Evolutionary conservation across 139 green algal species (phyloP), one percentile per base, ranked within the genome.

Genomic region (Dunaliella primolecta): DNA sequence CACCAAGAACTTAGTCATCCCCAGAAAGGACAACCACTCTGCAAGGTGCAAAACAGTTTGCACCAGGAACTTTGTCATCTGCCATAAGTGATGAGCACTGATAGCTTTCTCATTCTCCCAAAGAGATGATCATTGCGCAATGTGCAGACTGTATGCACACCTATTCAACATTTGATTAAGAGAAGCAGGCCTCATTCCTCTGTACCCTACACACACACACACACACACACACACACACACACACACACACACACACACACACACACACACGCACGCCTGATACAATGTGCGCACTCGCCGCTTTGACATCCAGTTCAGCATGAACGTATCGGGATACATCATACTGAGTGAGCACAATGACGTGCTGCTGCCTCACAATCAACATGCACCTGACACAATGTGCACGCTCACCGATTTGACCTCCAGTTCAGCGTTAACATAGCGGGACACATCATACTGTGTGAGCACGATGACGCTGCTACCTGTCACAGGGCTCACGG

Each of bases 221-320:
- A 64, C 46, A 64, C 46, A 33, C 72, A 78, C 72, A 78, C 30
- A 33, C 72, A 78, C 72, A 80, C 75, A 80, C 75, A 36, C 31
- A 34, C 75, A 80, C 30, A 25, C 15, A 34, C 30, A 36, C 30
- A 35, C 75, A 36, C 75, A 36, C 30, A 35, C 75, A 34, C 75
- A 78, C 29, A 36, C 72, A 36, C 72, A 36, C 30, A 56, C 21
- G 23, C 33, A 64, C 46, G 15, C 46, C 7, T 64, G 46, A 64
- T 15, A 64, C 46, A 64, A 7, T 81, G 34, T 1, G 33, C 2
- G 2, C 32, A 2, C 31, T 79, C 74, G 11, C 74, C 72, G 72
- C 72, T 20, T 78, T 78, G 72, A 34, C 72, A 7, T 33, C 72
- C 72, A 64, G 15, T 15, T 64, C 46, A 64, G 46, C 7, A 15